Evolutionary conservation across 2,329 filamentous ascomycete species (phyloP).

Genomic region (Myriosclerotinia scirpicola): DNA sequence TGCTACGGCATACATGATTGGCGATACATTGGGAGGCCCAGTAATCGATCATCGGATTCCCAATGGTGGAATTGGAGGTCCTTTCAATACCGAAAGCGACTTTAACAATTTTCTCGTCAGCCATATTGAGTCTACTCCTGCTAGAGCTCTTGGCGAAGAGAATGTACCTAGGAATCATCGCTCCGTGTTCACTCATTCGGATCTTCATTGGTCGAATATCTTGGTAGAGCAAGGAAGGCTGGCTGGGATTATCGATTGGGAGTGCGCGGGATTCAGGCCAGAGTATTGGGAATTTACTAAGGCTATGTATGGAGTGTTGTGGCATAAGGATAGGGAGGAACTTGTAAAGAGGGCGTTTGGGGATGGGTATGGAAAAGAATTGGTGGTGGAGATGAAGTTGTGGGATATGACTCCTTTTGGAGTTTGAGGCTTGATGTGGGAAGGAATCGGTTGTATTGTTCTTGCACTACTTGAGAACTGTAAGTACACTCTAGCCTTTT

Average conservation of each 20-base stretch:
- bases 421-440: too few relatives aligned
- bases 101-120: not conserved
- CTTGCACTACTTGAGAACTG: too few relatives aligned
- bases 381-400: too few relatives aligned
- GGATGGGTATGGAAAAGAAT: too few relatives aligned
- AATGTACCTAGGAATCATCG: not conserved
- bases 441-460: too few relatives aligned
- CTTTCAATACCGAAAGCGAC: not conserved
- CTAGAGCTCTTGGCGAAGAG: not conserved
- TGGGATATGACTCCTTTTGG: too few relatives aligned
- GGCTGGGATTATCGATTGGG: conserved; percentile 1
- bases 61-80: not conserved
- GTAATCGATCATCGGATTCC: not conserved
- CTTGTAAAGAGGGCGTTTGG: too few relatives aligned
- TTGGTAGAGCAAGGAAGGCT: not conserved
- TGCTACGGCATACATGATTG: not conserved
- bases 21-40: not conserved
- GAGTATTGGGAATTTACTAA: not conserved
- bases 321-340: too few relatives aligned
- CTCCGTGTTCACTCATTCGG: not conserved
- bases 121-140: not conserved
- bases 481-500: too few relatives aligned
- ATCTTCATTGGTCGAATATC: conserved; percentile 2
- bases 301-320: too few relatives aligned
- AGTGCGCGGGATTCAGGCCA: not conserved